These are phyloP conservation scores for Coniochaeta sp. DNA, from an alignment of 2,329 filamentous ascomycete genomes.

Conservation along the genomic window DNA sequence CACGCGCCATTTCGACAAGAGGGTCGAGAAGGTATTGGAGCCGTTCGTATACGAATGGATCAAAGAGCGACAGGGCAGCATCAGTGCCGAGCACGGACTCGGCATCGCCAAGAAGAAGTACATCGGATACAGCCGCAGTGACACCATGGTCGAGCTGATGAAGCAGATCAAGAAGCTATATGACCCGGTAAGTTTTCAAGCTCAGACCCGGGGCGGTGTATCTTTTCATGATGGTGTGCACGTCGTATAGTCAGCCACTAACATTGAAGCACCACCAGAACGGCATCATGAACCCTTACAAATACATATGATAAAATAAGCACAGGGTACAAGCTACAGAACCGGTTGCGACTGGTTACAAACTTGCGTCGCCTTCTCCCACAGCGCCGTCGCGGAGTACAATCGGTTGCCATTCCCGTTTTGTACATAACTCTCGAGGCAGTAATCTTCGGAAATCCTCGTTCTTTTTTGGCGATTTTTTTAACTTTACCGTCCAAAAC, in stretches of 20 bases:
- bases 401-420: not conserved
- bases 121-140: slow-evolving; percentile 85
- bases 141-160: slow-evolving; percentile 86
- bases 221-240: not conserved
- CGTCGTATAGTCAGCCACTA: slow-evolving; percentile 3
- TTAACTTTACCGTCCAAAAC: not conserved
- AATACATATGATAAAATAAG: slow-evolving; percentile 61
- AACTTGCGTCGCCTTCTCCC: not conserved
- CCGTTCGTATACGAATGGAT: slow-evolving; percentile 99
- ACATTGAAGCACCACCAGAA: slow-evolving; percentile 54
- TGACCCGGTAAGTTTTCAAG: slow-evolving; percentile 69
- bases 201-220: not conserved
- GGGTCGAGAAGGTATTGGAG: slow-evolving; percentile 80
- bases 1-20: slow-evolving; percentile 74
- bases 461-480: not conserved
- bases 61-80: slow-evolving; percentile 76
- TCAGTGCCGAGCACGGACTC: slow-evolving; percentile 93
- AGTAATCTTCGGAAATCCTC: too few species aligned
- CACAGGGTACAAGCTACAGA: not conserved
- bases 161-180: slow-evolving; percentile 90
- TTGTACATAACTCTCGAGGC: not conserved
- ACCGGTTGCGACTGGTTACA: too few species aligned
- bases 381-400: not conserved
- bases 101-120: slow-evolving; percentile 94
- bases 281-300: slow-evolving; percentile 98